Percentiles rank a stretch among this genome's conserved stretches.
These are phyloP conservation scores for Vitis amurensis DNA, from an alignment of 164 flowering plant species.

Conservation along the genomic window DNA sequence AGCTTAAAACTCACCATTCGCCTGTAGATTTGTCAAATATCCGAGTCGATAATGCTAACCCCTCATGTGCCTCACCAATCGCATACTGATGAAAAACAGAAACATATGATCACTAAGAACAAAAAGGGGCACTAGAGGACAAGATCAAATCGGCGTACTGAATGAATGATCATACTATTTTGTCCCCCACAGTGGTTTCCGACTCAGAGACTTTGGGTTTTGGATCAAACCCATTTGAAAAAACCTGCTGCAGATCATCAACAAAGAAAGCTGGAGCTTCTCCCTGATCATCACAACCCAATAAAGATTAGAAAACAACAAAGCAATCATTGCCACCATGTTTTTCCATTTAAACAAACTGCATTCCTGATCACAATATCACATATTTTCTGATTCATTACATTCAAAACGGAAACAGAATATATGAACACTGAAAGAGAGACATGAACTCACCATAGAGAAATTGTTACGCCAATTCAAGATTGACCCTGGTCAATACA, in stretches of 20 bases:
- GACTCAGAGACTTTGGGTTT: conserved; percentile 42
- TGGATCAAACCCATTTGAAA: conserved; percentile 37
- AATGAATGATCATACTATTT: conserved; percentile 41
- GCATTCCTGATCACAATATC: background rate
- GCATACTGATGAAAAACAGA: conserved; percentile 51
- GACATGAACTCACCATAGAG: conserved; percentile 48
- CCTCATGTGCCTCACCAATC: conserved; percentile 55
- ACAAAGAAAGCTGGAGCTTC: conserved; percentile 64
- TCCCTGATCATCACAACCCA: conserved; percentile 48
- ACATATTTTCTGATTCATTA: background rate
- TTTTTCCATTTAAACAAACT: background rate
- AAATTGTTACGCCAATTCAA: conserved; percentile 27
- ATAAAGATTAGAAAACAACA: background rate
- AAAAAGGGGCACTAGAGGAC: background rate
- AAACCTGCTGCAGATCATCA: conserved; percentile 36
- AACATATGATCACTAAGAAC: background rate
- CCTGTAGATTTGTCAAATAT: conserved; percentile 46
- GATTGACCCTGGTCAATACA: conserved; percentile 36
- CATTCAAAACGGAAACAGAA: background rate
- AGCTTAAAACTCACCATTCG: conserved; percentile 46
- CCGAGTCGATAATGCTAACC: conserved; percentile 28
- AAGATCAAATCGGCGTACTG: background rate
- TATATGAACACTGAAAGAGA: background rate
- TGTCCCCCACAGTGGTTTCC: conserved; percentile 39
- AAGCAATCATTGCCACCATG: background rate